Base-by-base conservation (phyloP, 2,329 filamentous ascomycete species). In the Aspergillus clavatus region DNA sequence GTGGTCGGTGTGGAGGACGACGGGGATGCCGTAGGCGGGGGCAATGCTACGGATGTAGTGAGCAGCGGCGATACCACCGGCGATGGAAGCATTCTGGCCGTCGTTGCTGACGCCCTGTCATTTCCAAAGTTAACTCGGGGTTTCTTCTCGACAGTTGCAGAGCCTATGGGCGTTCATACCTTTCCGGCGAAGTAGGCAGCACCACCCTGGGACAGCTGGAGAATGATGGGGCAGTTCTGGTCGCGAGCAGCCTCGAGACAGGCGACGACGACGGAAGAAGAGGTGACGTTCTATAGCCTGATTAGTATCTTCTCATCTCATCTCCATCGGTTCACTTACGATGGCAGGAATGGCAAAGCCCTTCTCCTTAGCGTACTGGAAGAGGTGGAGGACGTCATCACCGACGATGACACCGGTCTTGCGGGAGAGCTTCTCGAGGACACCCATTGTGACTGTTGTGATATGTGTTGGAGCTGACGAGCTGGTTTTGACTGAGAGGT, bases 1-100 rank as follows among this genome's bases (percentile, higher is more conserved):
- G 80, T 97, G 93, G 72, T 98, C 93, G 68, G 91, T 94, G 82
- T 96, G 90, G 49, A 97, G 83, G 62, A 97, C 78, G 59, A 95
- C 89, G 63, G 91, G 91, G 57, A 97, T 76, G 60, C 85, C 89
- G 74, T 98, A 98, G 59, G 80, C 60, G 50, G 91, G 88, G 42
- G 93, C 89, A 62, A 97, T 75, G 58, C 86, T 77, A 67, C 90
- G 88, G 76, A 96, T 89, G 79, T 88, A 97, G 77, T 95, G 87
- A 59, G 93, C 93, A 60, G 81, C 90, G 53, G 93, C 90, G 56
- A 97, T 74, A 68, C 87, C 78, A 69, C 93, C 93, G 47, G 84
- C 84, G 67, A 98, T 86, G 57, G 89, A 95, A 51, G 89, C 91
- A 62, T 83, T 78, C 76, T 96, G 93, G 75, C 90, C 79, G 53